A percentile compares a stretch with the other conserved stretches of the same genome.
These are phyloP conservation scores for Stachybotrys chlorohalonatus DNA, from an alignment of 2,329 filamentous ascomycete species.

Conservation along the genomic window DNA sequence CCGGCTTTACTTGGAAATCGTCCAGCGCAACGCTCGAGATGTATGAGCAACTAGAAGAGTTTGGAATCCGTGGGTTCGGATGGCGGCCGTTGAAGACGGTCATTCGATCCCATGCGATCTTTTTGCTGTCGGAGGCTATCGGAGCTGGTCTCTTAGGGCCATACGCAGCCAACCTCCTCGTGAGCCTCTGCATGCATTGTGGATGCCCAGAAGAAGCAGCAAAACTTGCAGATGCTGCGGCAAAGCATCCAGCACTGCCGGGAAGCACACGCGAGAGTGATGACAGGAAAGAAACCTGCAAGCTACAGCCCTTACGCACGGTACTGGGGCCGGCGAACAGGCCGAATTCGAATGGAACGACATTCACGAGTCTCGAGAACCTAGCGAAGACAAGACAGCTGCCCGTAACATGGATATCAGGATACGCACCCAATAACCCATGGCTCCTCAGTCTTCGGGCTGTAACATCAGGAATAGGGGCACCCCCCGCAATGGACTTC, in stretches of 20 bases:
- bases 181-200: constrained; percentile 17
- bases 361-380: constrained; percentile 13
- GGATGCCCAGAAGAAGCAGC: constrained; percentile 17
- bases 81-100: constrained; percentile 24
- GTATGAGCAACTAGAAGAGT: constrained; percentile 23
- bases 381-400: constrained; percentile 11
- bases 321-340: constrained; percentile 8
- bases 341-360: constrained; percentile 4
- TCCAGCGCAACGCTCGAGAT: constrained; percentile 18
- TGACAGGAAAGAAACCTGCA: not conserved
- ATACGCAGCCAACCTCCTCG: constrained; percentile 15
- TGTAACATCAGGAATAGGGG: constrained; percentile 10
- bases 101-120: constrained; percentile 21
- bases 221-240: constrained; percentile 11
- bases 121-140: constrained; percentile 17
- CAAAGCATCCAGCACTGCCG: constrained; percentile 7
- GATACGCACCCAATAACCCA: constrained; percentile 11
- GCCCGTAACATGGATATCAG: constrained; percentile 14
- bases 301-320: constrained; percentile 11
- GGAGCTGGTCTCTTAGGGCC: constrained; percentile 19
- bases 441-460: constrained; percentile 16
- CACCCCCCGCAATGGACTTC: constrained; percentile 12
- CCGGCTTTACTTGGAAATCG: constrained; percentile 14
- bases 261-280: not conserved
- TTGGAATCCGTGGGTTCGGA: constrained; percentile 16